Evolutionary conservation across 2,329 filamentous ascomycete genomes (phyloP).

Genomic region (Colletotrichum noveboracense): DNA sequence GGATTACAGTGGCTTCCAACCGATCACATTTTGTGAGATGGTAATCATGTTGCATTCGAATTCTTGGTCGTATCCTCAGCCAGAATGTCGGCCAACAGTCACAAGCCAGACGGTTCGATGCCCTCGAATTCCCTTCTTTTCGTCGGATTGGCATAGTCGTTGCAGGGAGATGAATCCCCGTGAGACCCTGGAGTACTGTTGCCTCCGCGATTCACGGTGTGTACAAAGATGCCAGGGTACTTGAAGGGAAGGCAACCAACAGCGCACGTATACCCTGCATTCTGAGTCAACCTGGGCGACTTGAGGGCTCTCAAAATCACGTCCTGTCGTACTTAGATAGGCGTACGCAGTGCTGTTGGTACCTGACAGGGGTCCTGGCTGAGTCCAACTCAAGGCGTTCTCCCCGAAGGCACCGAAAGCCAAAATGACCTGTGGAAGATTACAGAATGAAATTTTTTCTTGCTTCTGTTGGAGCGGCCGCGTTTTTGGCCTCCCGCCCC

Average conservation of each 20-base stretch:
- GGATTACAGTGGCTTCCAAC: too few relatives aligned
- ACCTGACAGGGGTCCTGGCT: neutral
- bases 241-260: neutral
- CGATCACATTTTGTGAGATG: too few relatives aligned
- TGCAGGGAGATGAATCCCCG: too few relatives aligned
- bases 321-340: neutral
- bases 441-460: neutral
- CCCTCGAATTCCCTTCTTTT: too few relatives aligned
- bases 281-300: neutral
- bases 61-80: too few relatives aligned
- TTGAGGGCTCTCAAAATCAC: neutral
- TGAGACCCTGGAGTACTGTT: too few relatives aligned
- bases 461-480: neutral
- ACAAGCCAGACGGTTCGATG: too few relatives aligned
- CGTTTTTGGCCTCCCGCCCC: neutral
- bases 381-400: neutral
- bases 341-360: neutral
- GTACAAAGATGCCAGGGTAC: too few relatives aligned
- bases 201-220: too few relatives aligned
- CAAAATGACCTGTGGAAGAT: neutral
- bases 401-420: neutral
- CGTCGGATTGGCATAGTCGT: too few relatives aligned
- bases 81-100: too few relatives aligned
- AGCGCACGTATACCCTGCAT: neutral
- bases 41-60: too few relatives aligned